Conservation (phyloP, 2,329 filamentous ascomycete species). For the Thyridium curvatum region DNA sequence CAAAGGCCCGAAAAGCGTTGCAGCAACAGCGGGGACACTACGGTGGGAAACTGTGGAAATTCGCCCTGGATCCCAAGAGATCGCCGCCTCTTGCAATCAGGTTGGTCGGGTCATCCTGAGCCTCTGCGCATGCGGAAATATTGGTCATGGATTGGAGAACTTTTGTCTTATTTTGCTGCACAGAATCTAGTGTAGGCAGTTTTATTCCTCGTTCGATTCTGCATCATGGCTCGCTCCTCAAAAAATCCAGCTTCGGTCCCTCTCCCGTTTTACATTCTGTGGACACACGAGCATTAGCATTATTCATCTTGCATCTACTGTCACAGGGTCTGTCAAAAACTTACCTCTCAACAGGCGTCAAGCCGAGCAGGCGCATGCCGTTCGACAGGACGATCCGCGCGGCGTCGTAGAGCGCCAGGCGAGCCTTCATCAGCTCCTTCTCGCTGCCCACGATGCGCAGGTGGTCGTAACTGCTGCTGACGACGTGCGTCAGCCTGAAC, state of each 20-base stretch:
- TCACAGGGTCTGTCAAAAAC: slow-evolving; percentile 2
- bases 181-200: too few species aligned
- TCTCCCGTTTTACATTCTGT: slow-evolving; percentile 4
- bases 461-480: slow-evolving; percentile 77
- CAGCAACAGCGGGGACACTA: too few species aligned
- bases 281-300: background rate
- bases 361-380: slow-evolving; percentile 74
- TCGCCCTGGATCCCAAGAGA: too few species aligned
- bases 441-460: slow-evolving; percentile 78
- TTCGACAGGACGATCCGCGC: slow-evolving; percentile 72
- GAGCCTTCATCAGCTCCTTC: slow-evolving; percentile 60
- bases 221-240: too few species aligned
- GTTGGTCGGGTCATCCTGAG: too few species aligned
- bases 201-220: too few species aligned
- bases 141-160: too few species aligned
- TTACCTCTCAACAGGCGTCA: slow-evolving; percentile 66
- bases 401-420: slow-evolving; percentile 72
- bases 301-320: background rate
- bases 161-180: too few species aligned
- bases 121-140: too few species aligned
- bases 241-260: too few species aligned
- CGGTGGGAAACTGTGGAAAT: too few species aligned
- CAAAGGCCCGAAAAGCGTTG: background rate
- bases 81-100: too few species aligned
- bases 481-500: slow-evolving; percentile 78